A percentile compares a stretch with the other conserved stretches of the same genome.
Evolutionary conservation across 2,329 filamentous ascomycete species (phyloP).

Genomic region (Monilinia polystroma): DNA sequence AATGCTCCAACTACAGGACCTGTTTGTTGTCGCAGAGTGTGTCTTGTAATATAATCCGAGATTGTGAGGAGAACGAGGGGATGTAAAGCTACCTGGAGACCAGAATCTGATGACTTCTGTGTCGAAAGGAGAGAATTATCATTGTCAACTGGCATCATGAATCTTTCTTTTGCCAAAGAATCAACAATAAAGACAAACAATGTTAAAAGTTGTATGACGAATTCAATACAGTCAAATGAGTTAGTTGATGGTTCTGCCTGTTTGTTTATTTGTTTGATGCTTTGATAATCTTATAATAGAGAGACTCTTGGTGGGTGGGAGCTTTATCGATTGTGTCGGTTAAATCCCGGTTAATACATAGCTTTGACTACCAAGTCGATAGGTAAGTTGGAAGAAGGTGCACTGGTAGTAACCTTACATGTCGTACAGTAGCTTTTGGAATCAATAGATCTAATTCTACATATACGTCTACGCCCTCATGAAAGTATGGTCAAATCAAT

Average conservation of each 20-base stretch:
- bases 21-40: conserved; percentile 71
- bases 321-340: conserved; percentile 18
- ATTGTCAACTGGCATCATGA: conserved; percentile 49
- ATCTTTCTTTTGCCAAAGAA: not conserved
- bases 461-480: too few species aligned
- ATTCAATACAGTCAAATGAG: not conserved
- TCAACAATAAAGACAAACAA: not conserved
- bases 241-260: not conserved
- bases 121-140: conserved; percentile 62
- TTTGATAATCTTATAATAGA: not conserved
- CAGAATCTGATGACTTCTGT: conserved; percentile 61
- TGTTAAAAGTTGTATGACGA: not conserved
- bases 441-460: too few species aligned
- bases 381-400: too few species aligned
- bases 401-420: too few species aligned
- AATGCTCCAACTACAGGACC: conserved; percentile 83
- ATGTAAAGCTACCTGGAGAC: conserved; percentile 80
- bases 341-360: not conserved
- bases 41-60: conserved; percentile 92
- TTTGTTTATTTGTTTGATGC: not conserved
- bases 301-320: conserved; percentile 4
- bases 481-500: too few species aligned
- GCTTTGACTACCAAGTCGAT: too few species aligned
- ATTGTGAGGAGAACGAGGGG: conserved; percentile 94
- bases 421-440: not conserved